Percentiles rank a stretch among this genome's conserved stretches.
Conservation (phyloP, 306 rosid species). For the Dryas octopetala region DNA sequence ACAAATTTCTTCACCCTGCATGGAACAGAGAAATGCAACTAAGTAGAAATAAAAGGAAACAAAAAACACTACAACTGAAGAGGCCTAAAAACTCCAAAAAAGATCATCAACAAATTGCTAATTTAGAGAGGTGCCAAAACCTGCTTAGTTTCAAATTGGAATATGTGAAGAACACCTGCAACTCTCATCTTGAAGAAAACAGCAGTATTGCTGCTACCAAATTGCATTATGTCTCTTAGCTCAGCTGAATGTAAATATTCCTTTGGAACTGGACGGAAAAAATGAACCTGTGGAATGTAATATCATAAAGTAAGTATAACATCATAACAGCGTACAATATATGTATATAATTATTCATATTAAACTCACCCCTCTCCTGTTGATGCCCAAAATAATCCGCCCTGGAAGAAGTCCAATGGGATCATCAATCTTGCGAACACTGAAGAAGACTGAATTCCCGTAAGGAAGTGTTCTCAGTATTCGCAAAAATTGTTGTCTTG, state of each 20-base stretch:
- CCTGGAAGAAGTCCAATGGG: conserved; percentile 97
- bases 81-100: conserved; percentile 4
- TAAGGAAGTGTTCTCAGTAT: conserved; percentile 85
- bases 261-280: conserved; percentile 95
- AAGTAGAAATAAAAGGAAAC: not conserved
- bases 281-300: conserved; percentile 61
- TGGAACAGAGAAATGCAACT: conserved; percentile 20
- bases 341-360: not conserved
- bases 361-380: conserved; percentile 85
- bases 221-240: conserved; percentile 95
- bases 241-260: conserved; percentile 96
- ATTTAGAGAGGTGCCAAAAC: conserved; percentile 32
- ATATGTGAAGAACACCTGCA: conserved; percentile 95
- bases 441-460: conserved; percentile 86
- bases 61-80: not conserved
- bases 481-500: conserved; percentile 87
- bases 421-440: conserved; percentile 92
- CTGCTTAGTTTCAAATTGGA: conserved; percentile 97
- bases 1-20: conserved; percentile 96
- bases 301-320: not conserved
- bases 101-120: not conserved
- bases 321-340: not conserved
- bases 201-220: conserved; percentile 95
- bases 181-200: conserved; percentile 98
- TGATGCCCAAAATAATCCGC: conserved; percentile 85